These are phyloP conservation scores for Zygosaccharomyces sapae DNA, from an alignment of 1,139 yeast species.

Conservation along the genomic window DNA sequence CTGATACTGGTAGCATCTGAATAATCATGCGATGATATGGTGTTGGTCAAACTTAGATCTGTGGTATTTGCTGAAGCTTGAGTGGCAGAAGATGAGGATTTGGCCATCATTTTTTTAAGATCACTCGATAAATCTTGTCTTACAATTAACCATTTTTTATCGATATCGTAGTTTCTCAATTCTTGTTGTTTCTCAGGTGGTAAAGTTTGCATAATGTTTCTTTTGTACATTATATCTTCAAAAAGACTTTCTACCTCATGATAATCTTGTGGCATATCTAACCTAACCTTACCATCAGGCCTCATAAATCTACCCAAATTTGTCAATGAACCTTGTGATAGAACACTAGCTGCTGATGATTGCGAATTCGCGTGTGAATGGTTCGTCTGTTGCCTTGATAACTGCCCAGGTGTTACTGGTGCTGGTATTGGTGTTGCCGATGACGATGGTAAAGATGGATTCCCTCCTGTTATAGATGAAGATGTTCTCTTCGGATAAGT, in stretches of 20 bases:
- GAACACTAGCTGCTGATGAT: conserved; percentile 27
- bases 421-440: conserved; percentile 17
- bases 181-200: conserved; percentile 77
- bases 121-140: conserved; percentile 84
- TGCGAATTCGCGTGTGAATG: conserved; percentile 15
- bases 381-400: conserved; percentile 27
- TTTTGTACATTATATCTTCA: conserved; percentile 67
- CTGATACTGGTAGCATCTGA: conserved; percentile 9
- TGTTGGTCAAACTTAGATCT: background rate
- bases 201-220: conserved; percentile 69
- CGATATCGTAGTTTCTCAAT: conserved; percentile 68
- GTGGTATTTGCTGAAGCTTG: background rate
- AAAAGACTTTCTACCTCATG: conserved; percentile 63
- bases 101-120: conserved; percentile 51
- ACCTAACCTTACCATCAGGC: conserved; percentile 31
- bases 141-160: conserved; percentile 88
- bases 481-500: conserved; percentile 33
- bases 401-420: conserved; percentile 9
- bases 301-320: conserved; percentile 30
- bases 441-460: conserved; percentile 17
- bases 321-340: conserved; percentile 31
- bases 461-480: conserved; percentile 13
- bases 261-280: conserved; percentile 57
- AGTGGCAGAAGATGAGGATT: conserved; percentile 11
- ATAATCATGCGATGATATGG: background rate